Base-by-base conservation (phyloP, 2,329 filamentous ascomycete species). In the Exophiala sp. region DNA sequence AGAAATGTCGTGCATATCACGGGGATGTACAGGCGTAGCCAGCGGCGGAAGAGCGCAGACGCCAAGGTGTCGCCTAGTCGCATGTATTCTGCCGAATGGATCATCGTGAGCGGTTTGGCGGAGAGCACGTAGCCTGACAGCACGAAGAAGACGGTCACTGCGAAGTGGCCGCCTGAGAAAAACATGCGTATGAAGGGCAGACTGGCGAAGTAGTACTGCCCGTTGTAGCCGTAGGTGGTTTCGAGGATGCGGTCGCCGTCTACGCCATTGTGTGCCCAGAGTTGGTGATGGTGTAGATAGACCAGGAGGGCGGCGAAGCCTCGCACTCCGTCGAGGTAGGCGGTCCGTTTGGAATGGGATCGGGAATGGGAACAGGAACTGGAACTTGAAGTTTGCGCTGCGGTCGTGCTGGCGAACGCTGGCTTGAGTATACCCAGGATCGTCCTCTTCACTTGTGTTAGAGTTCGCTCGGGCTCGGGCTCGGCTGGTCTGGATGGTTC, bases 231-330 rank as follows among this genome's bases (percentile, higher is more conserved):
- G 54, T 71, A 84, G 6, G 71, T 71, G 38, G 74, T 74, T 58
- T 81, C 77, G n/a, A 81, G 66, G 1, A 70, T 64, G 7, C 57
- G 43, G 34, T 69, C 68, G 32, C 67, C 65, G 0, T 61, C 60
- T 1, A 54, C 63, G 22, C 63, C 65, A 49, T 62, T 68, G 63
- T 80, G 81, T 38, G 72, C 73, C 79, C 79, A 82, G 3, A 80
- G 63, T 57, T 77, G 66, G 62, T 83, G 74, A 63, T 83, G 79
- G 46, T 82, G 78, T 57, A 75, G 71, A 63, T 84, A 85, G 11
- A 86, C 82, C 22, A 85, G 63, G 23, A 86, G 72, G 2, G 82
- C 80, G 3, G 82, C 81, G 54, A 85, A 83, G 2, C 83, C 82
- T 61, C 83, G 70, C 11, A 86, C 68, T 11, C 82, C 82, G 58